phyloP scores from a whole-genome alignment of 2,329 filamentous ascomycete species.

The Geosmithia morbida region DNA sequence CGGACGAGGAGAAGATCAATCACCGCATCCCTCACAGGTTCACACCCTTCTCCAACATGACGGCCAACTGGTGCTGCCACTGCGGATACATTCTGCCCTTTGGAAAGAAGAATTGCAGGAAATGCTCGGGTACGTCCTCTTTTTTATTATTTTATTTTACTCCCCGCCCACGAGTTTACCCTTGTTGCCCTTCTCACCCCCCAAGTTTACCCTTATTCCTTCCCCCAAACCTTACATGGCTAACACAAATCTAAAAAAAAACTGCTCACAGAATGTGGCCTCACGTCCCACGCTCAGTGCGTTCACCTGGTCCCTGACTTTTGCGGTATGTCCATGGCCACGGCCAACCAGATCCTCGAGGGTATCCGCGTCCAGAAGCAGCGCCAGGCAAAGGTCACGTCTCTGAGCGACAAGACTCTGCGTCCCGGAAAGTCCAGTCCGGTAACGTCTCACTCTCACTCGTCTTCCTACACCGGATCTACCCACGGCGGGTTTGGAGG shows the following conservation, averaged over 20 bases:
- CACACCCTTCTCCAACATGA: slow-evolving; percentile 91
- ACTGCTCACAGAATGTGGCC: slow-evolving; percentile 64
- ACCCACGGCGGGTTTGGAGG: slow-evolving; percentile 8
- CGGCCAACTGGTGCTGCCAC: slow-evolving; percentile 98
- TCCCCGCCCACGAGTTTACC: not conserved
- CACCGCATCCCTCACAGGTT: slow-evolving; percentile 97
- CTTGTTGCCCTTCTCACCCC: not conserved
- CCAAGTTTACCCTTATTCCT: not conserved
- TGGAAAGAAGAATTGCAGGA: slow-evolving; percentile 87
- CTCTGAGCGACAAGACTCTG: slow-evolving; percentile 52
- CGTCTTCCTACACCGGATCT: slow-evolving; percentile 19
- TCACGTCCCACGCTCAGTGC: slow-evolving; percentile 84
- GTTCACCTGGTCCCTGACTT: slow-evolving; percentile 96
- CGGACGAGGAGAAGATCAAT: slow-evolving; percentile 99
- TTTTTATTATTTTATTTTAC: not conserved
- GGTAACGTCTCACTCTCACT: slow-evolving; percentile 18
- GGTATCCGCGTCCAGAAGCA: slow-evolving; percentile 72
- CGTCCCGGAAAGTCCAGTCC: slow-evolving; percentile 38
- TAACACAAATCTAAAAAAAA: slow-evolving; percentile 14
- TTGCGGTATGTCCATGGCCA: slow-evolving; percentile 98
- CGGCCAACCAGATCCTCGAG: slow-evolving; percentile 83
- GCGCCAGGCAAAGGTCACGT: slow-evolving; percentile 39
- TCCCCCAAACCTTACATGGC: not conserved
- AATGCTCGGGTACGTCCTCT: slow-evolving; percentile 58
- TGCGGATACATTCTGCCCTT: slow-evolving; percentile 93